phyloP scores from a whole-genome alignment of 768 basidiomycete genomes.

The Amanita jacksonii region DNA sequence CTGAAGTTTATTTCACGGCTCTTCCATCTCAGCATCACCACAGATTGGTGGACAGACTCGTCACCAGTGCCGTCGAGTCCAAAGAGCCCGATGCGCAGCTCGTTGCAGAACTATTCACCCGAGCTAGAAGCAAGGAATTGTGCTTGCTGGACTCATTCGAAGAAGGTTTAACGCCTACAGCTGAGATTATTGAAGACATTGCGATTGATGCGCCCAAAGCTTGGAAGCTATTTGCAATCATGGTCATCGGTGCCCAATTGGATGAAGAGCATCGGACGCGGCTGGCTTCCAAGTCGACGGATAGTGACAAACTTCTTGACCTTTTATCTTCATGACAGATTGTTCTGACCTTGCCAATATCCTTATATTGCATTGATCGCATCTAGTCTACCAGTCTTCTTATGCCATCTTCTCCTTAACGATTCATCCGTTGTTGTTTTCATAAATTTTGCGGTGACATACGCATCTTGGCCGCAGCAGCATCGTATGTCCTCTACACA shows the following conservation, averaged over 20 bases:
- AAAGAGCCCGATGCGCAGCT: conserved; percentile 77
- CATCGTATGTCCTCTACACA: not conserved
- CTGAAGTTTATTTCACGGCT: conserved; percentile 74
- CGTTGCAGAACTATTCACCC: conserved; percentile 65
- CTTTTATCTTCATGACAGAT: conserved; percentile 39
- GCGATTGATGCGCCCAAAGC: conserved; percentile 88
- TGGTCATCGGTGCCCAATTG: conserved; percentile 63
- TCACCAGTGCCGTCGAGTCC: conserved; percentile 64
- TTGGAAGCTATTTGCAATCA: conserved; percentile 60
- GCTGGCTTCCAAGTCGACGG: conserved; percentile 52
- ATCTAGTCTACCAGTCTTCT: conserved; percentile 15
- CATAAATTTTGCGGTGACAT: conserved; percentile 8
- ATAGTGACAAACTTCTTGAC: conserved; percentile 48
- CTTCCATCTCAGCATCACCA: conserved; percentile 57
- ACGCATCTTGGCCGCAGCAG: conserved; percentile 4
- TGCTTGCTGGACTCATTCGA: conserved; percentile 57
- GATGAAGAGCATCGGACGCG: conserved; percentile 49
- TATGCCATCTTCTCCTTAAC: conserved; percentile 13
- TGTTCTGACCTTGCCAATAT: conserved; percentile 9
- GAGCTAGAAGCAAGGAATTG: conserved; percentile 48
- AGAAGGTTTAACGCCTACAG: conserved; percentile 58
- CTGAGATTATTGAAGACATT: conserved; percentile 80
- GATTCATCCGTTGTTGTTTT: conserved; percentile 12
- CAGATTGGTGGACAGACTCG: conserved; percentile 66
- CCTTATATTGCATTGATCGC: conserved; percentile 17